Evolutionary conservation across 306 rosid genomes (phyloP).

Genomic region (Luffa aegyptiaca): DNA sequence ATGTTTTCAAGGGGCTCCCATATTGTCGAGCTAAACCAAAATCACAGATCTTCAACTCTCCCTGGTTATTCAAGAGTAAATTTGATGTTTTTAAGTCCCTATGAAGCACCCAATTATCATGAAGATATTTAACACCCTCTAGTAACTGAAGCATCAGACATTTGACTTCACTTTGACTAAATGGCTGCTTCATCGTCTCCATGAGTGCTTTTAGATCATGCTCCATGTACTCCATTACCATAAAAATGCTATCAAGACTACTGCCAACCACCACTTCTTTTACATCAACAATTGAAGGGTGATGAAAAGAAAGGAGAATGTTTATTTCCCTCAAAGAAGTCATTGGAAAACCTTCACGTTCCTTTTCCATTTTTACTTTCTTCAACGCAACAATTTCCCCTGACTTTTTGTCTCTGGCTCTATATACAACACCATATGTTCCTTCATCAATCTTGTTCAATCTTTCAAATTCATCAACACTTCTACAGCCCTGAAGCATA

Average conservation of each 20-base stretch:
- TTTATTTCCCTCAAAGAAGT: constrained; percentile 99
- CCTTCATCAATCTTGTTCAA: constrained; percentile 97
- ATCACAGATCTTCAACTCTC: constrained; percentile 97
- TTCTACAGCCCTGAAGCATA: constrained; percentile 99
- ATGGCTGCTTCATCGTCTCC: constrained; percentile 98
- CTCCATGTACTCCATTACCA: constrained; percentile 99
- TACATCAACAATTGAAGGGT: constrained; percentile 89
- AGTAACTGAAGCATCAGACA: constrained; percentile 94
- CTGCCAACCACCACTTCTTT: constrained; percentile 99
- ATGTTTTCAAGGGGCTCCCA: constrained; percentile 96
- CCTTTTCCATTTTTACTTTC: constrained; percentile 99
- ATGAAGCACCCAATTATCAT: constrained; percentile 99
- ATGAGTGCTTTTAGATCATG: constrained; percentile 93
- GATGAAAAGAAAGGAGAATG: constrained; percentile 95
- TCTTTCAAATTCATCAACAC: constrained; percentile 98
- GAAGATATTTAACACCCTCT: constrained; percentile 94
- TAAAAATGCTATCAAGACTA: constrained; percentile 96
- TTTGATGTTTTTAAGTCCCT: constrained; percentile 96
- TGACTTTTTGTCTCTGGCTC: constrained; percentile 85
- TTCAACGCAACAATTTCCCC: constrained; percentile 94
- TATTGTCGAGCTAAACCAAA: constrained; percentile 98
- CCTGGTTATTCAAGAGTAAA: constrained; percentile 82
- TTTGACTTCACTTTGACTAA: constrained; percentile 98
- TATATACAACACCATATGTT: constrained; percentile 95
- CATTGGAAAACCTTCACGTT: constrained; percentile 93